Evolutionary conservation across 2,329 filamentous ascomycete genomes (phyloP).

Genomic region (Verticillium zaregamsianum): DNA sequence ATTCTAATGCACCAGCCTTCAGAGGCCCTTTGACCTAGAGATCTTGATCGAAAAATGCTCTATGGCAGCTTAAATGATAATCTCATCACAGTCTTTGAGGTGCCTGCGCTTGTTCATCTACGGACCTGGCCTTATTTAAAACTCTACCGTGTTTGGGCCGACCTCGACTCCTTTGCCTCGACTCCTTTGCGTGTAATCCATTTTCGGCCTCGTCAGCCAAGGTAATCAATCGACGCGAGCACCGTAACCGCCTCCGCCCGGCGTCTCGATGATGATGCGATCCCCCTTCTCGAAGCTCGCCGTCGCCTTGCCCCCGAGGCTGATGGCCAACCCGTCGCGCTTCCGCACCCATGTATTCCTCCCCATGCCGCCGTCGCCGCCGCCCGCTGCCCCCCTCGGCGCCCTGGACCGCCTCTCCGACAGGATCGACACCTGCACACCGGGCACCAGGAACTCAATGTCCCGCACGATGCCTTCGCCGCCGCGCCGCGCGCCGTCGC

Average conservation of each 20-base stretch:
- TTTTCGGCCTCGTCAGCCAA: background rate
- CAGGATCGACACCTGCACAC: constrained; percentile 71
- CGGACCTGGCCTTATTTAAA: too few relatives aligned
- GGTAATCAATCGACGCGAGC: background rate
- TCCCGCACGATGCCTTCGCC: constrained; percentile 75
- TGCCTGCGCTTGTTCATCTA: too few relatives aligned
- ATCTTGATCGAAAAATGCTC: too few relatives aligned
- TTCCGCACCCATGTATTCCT: constrained; percentile 63
- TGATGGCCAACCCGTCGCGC: constrained; percentile 20
- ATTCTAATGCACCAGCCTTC: too few relatives aligned
- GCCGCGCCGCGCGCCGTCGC: constrained; percentile 62
- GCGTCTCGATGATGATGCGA: constrained; percentile 12
- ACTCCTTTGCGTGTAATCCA: too few relatives aligned
- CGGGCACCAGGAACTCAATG: constrained; percentile 73
- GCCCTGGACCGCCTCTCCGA: constrained; percentile 71
- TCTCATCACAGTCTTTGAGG: too few relatives aligned
- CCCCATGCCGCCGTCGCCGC: constrained; percentile 63
- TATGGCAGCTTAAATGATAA: too few relatives aligned
- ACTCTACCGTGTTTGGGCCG: too few relatives aligned
- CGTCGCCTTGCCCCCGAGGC: constrained; percentile 12
- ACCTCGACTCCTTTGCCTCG: too few relatives aligned
- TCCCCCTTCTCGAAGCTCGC: constrained; percentile 10
- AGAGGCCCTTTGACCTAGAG: too few relatives aligned
- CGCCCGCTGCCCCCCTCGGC: constrained; percentile 72
- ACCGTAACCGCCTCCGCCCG: constrained; percentile 11